A percentile compares a stretch with the other conserved stretches of the same genome.
Evolutionary conservation across 1,284 basidiomycete genomes (phyloP).

Genomic region (Inonotus obliquus): DNA sequence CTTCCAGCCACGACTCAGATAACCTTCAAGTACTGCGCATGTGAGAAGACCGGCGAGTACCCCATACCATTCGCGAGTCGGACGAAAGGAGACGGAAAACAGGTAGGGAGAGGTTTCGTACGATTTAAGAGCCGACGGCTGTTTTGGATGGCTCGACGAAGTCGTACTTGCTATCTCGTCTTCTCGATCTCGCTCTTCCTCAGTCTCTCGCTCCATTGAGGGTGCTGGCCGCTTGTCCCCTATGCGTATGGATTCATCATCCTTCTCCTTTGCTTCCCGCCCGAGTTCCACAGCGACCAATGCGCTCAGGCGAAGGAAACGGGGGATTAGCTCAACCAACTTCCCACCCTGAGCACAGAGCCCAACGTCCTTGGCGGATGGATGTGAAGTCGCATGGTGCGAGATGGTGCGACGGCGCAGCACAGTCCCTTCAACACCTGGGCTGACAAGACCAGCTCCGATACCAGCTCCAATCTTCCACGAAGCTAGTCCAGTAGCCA

Average conservation of each 20-base stretch:
- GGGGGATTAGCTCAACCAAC: constrained; percentile 61
- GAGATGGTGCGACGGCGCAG: constrained; percentile 38
- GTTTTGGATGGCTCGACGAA: not conserved
- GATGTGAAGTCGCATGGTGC: constrained; percentile 17
- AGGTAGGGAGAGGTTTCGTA: constrained; percentile 11
- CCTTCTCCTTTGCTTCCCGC: constrained; percentile 41
- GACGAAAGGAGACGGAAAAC: constrained; percentile 39
- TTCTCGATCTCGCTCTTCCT: constrained; percentile 17
- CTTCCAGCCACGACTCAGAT: constrained; percentile 73
- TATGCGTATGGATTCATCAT: constrained; percentile 17
- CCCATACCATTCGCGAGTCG: constrained; percentile 76
- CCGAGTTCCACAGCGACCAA: constrained; percentile 70
- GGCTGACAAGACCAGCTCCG: constrained; percentile 57
- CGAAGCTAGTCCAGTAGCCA: constrained; percentile 65
- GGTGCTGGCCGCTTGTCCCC: constrained; percentile 10
- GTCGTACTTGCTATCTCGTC: not conserved
- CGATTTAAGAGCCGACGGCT: constrained; percentile 6
- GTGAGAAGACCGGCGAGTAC: constrained; percentile 71
- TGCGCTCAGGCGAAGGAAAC: constrained; percentile 71
- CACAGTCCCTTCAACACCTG: constrained; percentile 48
- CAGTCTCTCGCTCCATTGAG: constrained; percentile 14
- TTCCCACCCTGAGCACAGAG: constrained; percentile 29
- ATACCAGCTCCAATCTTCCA: constrained; percentile 48
- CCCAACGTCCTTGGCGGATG: constrained; percentile 17
- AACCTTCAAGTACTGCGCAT: constrained; percentile 76